Evolutionary conservation across 768 basidiomycete genomes (phyloP), one percentile per base, ranked within the genome.

Genomic region (Coprinellus micaceus): DNA sequence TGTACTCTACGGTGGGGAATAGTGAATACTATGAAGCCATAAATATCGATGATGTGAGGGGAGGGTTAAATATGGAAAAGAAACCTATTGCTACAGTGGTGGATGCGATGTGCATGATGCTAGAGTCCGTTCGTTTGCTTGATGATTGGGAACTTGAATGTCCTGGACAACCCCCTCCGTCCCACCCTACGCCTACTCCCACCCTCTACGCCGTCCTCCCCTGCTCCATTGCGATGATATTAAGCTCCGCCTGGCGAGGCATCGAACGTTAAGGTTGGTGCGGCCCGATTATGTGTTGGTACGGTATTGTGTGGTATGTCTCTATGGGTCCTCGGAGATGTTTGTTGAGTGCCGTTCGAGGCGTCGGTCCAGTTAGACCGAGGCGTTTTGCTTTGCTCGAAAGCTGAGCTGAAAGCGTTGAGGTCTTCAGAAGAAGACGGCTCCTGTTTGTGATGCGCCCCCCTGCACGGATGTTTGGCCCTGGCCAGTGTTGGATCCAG

Each of bases 371-470:
- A 6, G 33, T 6, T 33, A 13, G 33, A 33, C 33, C 33, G 33
- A 33, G 13, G 33, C 7, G 33, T 6, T 15, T 9, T 43, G 40
- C 40, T 43, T 43, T 43, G 40, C 40, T 15, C 13, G 7, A 48
- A 28, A 15, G 21, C 59, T 53, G 40, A 28, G n/a, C n/a, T 49
- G 46, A 29, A 30, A 39, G 46, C 36, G 30, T 15, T 57, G 63
- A 51, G 63, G 53, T 51, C 61, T 71, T 75, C 67, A 86, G 73
- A 86, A 86, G 73, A 86, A 84, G 33, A 82, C 78, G 47, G 84
- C 75, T 43, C 78, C 83, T 26, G 73, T 77, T 17, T 75, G 67
- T 39, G 77, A 74, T 43, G 83, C 83, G 44, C 75, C 75, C 15
- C 77, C 77, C 54, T 77, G 77, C 54, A 85, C 77, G 12, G 76